Evolutionary conservation across 257 asterid species (phyloP).

Genomic region (Perilla frutescens): DNA sequence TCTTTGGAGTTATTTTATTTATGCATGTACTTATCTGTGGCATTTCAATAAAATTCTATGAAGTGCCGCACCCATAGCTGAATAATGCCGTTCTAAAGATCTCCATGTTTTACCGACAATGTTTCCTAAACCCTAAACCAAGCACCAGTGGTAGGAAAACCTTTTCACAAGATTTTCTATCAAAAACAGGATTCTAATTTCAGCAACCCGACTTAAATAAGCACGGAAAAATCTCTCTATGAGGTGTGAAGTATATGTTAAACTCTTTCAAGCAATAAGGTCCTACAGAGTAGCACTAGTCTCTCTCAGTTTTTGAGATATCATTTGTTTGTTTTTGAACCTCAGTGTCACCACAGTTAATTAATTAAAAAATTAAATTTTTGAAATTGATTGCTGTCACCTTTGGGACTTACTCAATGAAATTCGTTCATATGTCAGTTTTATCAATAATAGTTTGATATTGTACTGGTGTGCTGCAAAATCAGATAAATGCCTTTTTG

Average conservation of each 20-base stretch:
- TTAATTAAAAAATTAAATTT: neutral
- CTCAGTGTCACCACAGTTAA: neutral
- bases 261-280: neutral
- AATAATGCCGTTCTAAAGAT: too few relatives aligned
- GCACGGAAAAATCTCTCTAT: too few relatives aligned
- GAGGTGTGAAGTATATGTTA: neutral
- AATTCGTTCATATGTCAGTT: conserved; percentile 1
- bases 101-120: neutral
- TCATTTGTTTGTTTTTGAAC: neutral
- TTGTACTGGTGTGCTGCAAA: neutral
- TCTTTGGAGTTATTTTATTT: neutral
- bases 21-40: neutral
- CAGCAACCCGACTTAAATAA: neutral
- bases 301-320: neutral
- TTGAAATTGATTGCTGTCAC: neutral
- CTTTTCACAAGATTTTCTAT: neutral
- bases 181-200: neutral
- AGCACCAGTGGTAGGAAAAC: neutral
- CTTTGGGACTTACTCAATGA: neutral
- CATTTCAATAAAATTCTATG: neutral
- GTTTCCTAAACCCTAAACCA: neutral
- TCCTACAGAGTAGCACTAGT: too few relatives aligned
- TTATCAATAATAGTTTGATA: neutral
- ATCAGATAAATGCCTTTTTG: neutral
- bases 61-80: neutral